These are phyloP conservation scores for Globisporangium spiculum DNA, from an alignment of 352 stramenopile genomes.

Conservation along the genomic window DNA sequence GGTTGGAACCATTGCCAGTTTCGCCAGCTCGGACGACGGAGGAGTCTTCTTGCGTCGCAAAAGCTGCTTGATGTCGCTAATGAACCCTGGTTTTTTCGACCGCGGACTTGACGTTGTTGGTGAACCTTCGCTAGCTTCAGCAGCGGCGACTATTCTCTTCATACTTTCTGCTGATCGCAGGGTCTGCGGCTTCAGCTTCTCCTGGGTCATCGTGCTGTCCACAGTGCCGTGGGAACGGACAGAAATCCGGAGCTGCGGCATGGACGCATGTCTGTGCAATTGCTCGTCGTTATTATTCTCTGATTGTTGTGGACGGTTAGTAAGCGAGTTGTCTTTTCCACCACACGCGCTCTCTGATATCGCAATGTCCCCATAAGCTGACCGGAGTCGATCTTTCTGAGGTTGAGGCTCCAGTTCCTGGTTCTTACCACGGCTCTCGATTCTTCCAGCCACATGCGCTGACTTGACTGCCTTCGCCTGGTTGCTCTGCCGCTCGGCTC, in stretches of 20 bases:
- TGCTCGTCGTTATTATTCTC: not conserved
- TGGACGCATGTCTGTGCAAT: not conserved
- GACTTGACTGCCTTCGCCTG: not conserved
- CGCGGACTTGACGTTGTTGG: not conserved
- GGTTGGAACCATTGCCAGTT: not conserved
- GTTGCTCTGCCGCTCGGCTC: constrained; percentile 1
- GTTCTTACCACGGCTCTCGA: not conserved
- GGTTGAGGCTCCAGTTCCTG: not conserved
- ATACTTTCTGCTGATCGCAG: constrained; percentile 9
- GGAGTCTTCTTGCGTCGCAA: constrained; percentile 13
- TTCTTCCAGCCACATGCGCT: not conserved
- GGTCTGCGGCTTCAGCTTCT: constrained; percentile 7
- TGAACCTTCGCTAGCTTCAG: not conserved
- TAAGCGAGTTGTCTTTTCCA: not conserved
- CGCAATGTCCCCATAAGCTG: no score
- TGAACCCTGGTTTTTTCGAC: constrained; percentile 12
- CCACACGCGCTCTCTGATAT: no score
- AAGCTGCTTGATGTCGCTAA: constrained; percentile 20
- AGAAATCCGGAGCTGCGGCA: constrained; percentile 8
- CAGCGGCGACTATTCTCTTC: not conserved
- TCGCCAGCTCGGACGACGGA: not conserved
- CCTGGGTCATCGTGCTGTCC: constrained; percentile 7
- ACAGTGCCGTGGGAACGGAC: constrained; percentile 12
- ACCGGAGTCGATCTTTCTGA: not conserved
- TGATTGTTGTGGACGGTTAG: not conserved